Percentiles rank a stretch among this genome's conserved stretches.
Conservation (phyloP, 1,284 basidiomycete genomes). For the Ceratobasidium sp. region DNA sequence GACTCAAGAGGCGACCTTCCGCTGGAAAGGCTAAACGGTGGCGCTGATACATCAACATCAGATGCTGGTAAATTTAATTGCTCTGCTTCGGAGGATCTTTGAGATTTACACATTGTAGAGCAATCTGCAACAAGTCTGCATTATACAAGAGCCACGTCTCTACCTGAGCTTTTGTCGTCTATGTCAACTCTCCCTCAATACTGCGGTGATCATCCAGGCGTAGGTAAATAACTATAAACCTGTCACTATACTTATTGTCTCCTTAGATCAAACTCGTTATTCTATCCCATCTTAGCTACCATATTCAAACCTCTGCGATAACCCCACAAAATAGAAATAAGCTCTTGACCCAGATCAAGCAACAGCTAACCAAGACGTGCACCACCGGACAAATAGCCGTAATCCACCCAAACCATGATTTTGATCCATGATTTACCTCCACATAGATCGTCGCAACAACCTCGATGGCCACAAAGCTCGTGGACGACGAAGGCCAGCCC, state of each 20-base stretch:
- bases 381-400: slow-evolving; percentile 37
- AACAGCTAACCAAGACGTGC: slow-evolving; percentile 31
- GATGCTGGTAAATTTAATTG: background rate
- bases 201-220: slow-evolving; percentile 36
- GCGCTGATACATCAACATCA: background rate
- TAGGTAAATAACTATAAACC: background rate
- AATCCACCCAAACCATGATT: background rate
- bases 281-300: slow-evolving; percentile 35
- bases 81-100: background rate
- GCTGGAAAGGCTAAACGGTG: background rate
- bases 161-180: slow-evolving; percentile 33
- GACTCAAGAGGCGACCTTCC: slow-evolving; percentile 38
- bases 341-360: slow-evolving; percentile 32
- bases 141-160: slow-evolving; percentile 24
- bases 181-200: slow-evolving; percentile 36
- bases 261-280: slow-evolving; percentile 36
- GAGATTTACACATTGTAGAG: background rate
- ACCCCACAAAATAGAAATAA: slow-evolving; percentile 27
- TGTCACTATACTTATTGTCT: background rate
- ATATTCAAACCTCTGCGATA: slow-evolving; percentile 25
- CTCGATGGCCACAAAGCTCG: slow-evolving; percentile 37
- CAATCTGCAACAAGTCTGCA: background rate
- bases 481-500: slow-evolving; percentile 39
- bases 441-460: slow-evolving; percentile 36
- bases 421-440: background rate